phyloP scores from a whole-genome alignment of 2,329 filamentous ascomycete species.

The Aspergillus oerlinghausenensis region DNA sequence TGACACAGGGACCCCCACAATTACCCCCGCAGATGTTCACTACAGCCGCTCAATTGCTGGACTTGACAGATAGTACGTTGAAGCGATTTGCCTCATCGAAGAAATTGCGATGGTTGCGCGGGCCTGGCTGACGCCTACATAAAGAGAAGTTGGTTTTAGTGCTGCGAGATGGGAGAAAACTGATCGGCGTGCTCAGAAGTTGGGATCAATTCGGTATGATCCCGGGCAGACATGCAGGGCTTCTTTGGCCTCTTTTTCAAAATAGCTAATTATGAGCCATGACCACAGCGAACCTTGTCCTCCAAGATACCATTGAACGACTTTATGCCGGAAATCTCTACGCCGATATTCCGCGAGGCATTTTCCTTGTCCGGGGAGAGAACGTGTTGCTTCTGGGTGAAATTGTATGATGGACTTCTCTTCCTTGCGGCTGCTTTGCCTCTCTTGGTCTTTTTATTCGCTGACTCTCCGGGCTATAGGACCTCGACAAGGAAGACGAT shows the following conservation, averaged over 20 bases:
- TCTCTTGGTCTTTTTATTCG: not conserved
- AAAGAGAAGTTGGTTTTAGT: constrained; percentile 92
- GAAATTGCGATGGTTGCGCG: not conserved
- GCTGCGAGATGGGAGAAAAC: constrained; percentile 86
- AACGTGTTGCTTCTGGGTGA: constrained; percentile 95
- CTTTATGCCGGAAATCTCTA: constrained; percentile 73
- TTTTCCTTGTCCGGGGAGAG: constrained; percentile 90
- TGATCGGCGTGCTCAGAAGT: constrained; percentile 85
- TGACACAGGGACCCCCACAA: constrained; percentile 41
- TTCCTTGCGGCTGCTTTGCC: not conserved
- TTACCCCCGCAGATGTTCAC: constrained; percentile 90
- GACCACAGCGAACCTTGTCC: constrained; percentile 76
- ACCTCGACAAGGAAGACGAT: constrained; percentile 92
- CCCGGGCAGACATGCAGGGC: not conserved
- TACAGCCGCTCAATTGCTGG: constrained; percentile 88
- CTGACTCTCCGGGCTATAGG: constrained; percentile 42
- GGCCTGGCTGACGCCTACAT: not conserved
- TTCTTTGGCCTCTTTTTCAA: not conserved
- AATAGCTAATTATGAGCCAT: not conserved
- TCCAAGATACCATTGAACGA: constrained; percentile 88
- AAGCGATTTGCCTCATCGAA: not conserved
- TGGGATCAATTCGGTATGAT: constrained; percentile 95
- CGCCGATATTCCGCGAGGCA: constrained; percentile 77
- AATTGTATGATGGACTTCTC: constrained; percentile 52
- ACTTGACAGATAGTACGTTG: constrained; percentile 89